Percentiles rank a stretch among this genome's conserved stretches.
phyloP scores from a whole-genome alignment of 768 basidiomycete genomes.

The Leccinellum rugosiceps region DNA sequence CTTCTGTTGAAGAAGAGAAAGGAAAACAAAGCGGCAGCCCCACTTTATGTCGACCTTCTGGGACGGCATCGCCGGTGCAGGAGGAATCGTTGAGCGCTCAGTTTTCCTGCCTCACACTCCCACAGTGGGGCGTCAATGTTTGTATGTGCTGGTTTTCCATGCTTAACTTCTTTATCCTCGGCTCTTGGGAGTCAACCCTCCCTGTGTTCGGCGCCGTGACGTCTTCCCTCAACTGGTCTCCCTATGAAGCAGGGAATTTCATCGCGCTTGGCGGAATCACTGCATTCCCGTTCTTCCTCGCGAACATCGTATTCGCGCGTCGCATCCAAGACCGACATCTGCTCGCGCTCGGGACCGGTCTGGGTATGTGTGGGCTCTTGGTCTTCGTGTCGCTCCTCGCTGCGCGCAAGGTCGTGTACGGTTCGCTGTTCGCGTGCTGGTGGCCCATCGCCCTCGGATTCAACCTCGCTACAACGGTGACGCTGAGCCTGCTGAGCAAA shows the following conservation, averaged over 20 bases:
- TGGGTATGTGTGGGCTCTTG: conserved; percentile 54
- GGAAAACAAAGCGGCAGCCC: neutral
- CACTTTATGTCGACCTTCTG: neutral
- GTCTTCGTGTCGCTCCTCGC: conserved; percentile 47
- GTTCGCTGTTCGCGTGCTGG: conserved; percentile 30
- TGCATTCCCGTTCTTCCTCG: conserved; percentile 63
- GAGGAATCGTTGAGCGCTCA: neutral
- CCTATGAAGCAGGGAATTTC: conserved; percentile 65
- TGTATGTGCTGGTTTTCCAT: conserved; percentile 74
- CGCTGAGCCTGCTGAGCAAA: neutral
- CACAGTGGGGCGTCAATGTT: conserved; percentile 9
- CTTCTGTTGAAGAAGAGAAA: conserved; percentile 34
- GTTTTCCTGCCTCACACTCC: neutral
- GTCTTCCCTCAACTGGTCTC: conserved; percentile 51
- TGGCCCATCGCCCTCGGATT: neutral
- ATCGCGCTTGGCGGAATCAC: conserved; percentile 63
- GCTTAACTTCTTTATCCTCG: conserved; percentile 48
- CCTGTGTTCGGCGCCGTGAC: conserved; percentile 54
- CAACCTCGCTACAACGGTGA: neutral
- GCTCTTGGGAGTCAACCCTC: conserved; percentile 57
- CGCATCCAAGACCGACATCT: conserved; percentile 60
- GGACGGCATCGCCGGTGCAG: neutral
- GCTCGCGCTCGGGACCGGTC: conserved; percentile 47
- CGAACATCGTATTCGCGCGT: conserved; percentile 54
- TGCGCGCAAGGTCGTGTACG: conserved; percentile 42